phyloP scores from a whole-genome alignment of 495 filamentous ascomycete genomes.

The Aspergillus mulundensis region DNA sequence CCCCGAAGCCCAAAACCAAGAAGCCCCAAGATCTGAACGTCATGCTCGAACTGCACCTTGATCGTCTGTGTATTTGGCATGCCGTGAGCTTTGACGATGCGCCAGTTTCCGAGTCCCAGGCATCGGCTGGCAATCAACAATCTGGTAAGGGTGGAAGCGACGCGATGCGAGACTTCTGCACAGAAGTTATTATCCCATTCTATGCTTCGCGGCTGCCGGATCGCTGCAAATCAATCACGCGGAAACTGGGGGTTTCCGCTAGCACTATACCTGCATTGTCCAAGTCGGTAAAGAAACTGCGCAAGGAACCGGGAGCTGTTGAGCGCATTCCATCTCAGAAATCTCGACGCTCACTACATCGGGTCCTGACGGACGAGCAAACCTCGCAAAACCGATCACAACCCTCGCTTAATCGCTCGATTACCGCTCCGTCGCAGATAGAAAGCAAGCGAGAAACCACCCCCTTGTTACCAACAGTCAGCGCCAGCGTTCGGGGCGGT shows the following conservation, averaged over 20 bases:
- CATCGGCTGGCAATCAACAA: constrained; percentile 27
- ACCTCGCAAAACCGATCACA: constrained; percentile 40
- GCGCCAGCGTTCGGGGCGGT: constrained; percentile 43
- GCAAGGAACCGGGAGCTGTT: constrained; percentile 48
- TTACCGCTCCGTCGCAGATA: constrained; percentile 49
- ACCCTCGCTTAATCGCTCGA: constrained; percentile 64
- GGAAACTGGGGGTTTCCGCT: constrained; percentile 76
- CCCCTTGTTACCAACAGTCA: constrained; percentile 32
- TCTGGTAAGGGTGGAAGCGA: constrained; percentile 50
- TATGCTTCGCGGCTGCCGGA: constrained; percentile 82
- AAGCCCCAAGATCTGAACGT: constrained; percentile 54
- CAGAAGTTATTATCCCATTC: constrained; percentile 91
- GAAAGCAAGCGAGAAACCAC: constrained; percentile 35
- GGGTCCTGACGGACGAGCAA: constrained; percentile 68
- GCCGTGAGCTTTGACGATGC: constrained; percentile 59
- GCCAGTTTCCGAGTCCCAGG: constrained; percentile 25
- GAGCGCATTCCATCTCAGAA: constrained; percentile 48
- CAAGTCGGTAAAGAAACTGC: constrained; percentile 29
- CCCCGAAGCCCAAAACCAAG: constrained; percentile 34
- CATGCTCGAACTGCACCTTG: constrained; percentile 79
- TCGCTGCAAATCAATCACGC: constrained; percentile 71
- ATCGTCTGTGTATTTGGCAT: constrained; percentile 95
- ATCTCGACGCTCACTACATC: constrained; percentile 59
- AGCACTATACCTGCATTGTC: constrained; percentile 53
- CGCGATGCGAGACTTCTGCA: constrained; percentile 72